Conservation (phyloP, 257 asterid genomes). For the Penstemon barbatus region DNA sequence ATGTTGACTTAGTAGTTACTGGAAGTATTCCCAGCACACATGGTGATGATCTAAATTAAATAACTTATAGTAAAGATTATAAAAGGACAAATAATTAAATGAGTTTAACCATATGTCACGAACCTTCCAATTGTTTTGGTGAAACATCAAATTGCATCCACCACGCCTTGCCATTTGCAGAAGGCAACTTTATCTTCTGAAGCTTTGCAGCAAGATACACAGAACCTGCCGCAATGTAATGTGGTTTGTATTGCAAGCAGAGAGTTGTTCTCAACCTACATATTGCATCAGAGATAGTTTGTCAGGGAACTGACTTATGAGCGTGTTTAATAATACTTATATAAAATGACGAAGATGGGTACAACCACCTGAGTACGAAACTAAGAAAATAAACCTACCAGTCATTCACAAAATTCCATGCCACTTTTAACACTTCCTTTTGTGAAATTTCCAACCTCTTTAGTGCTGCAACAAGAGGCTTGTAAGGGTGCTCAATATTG, state of each 20-base stretch:
- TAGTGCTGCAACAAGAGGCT: constrained; percentile 54
- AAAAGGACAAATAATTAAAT: not conserved
- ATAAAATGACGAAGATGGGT: not conserved
- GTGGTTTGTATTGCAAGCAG: constrained; percentile 65
- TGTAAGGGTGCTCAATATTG: constrained; percentile 62
- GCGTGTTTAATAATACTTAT: not conserved
- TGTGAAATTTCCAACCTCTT: constrained; percentile 47
- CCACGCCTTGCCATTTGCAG: constrained; percentile 49
- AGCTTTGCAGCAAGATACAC: constrained; percentile 56
- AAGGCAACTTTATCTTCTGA: constrained; percentile 51
- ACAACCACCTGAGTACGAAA: not conserved
- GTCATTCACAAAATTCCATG: constrained; percentile 71
- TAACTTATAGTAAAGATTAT: not conserved
- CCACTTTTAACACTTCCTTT: constrained; percentile 51
- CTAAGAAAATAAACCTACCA: constrained; percentile 36
- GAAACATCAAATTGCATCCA: constrained; percentile 73
- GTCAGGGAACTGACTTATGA: constrained; percentile 8
- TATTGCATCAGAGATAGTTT: constrained; percentile 19
- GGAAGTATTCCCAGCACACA: too few species aligned
- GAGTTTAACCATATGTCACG: constrained; percentile 4
- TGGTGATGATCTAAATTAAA: too few species aligned
- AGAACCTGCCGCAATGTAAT: constrained; percentile 63
- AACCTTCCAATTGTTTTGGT: constrained; percentile 54
- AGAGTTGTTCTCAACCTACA: constrained; percentile 57
- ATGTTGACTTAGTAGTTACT: too few species aligned